A percentile compares a stretch with the other conserved stretches of the same genome.
Conservation (phyloP, 176 grass and related monocot species). For the Eragrostis curvula region DNA sequence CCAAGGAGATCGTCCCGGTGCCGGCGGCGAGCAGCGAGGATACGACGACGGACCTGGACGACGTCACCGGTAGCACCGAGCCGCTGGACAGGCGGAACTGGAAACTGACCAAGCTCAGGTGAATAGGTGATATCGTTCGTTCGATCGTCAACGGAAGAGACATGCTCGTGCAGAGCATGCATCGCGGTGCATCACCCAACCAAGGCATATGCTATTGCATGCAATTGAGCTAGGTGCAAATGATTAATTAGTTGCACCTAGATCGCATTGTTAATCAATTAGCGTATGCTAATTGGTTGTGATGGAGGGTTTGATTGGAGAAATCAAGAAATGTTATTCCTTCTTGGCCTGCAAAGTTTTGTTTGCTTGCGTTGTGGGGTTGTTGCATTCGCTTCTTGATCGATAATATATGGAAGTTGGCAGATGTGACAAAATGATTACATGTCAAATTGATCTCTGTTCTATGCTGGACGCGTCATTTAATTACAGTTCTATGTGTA, state of each 20-base stretch:
- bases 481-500: not conserved
- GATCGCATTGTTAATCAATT: slow-evolving; percentile 30
- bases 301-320: not conserved
- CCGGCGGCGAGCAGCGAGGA: slow-evolving; percentile 30
- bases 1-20: slow-evolving; percentile 60
- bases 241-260: not conserved
- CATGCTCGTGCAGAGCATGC: too few species aligned
- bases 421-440: not conserved
- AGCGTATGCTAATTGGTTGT: not conserved
- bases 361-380: slow-evolving; percentile 26
- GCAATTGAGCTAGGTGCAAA: slow-evolving; percentile 28
- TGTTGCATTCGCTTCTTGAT: slow-evolving; percentile 8
- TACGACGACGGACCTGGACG: slow-evolving; percentile 27
- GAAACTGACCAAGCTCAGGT: slow-evolving; percentile 48
- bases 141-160: too few species aligned
- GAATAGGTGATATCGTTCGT: not conserved
- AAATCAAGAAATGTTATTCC: slow-evolving; percentile 43
- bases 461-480: not conserved
- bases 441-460: not conserved
- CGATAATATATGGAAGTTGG: not conserved
- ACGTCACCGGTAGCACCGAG: slow-evolving; percentile 51
- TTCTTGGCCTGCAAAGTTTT: slow-evolving; percentile 50
- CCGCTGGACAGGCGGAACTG: slow-evolving; percentile 55
- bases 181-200: too few species aligned
- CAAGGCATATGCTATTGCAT: not conserved